Evolutionary conservation across 257 asterid species (phyloP).

Genomic region (Solanum paucissectum): DNA sequence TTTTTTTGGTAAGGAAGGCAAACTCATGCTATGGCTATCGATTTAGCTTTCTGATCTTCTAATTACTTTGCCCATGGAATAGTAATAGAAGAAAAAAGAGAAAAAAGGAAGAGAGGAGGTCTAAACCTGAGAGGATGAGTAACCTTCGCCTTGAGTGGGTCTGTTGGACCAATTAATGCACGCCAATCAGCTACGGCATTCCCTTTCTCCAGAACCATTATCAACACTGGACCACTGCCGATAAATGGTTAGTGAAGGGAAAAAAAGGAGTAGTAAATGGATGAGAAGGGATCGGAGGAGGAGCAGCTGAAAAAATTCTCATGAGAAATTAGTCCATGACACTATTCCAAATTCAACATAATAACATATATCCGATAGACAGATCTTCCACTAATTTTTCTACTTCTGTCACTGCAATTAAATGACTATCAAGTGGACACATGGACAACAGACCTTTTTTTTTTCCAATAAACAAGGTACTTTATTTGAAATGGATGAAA

Average conservation of each 20-base stretch:
- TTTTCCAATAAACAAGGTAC: not conserved
- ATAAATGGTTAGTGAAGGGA: not conserved
- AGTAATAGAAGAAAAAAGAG: not conserved
- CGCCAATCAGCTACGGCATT: conserved; percentile 88
- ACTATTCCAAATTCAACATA: not conserved
- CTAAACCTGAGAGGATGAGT: conserved; percentile 73
- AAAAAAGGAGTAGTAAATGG: not conserved
- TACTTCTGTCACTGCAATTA: not conserved
- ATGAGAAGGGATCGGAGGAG: not conserved
- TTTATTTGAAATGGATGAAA: not conserved
- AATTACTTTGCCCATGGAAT: not conserved
- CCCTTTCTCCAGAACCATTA: conserved; percentile 72
- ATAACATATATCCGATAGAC: not conserved
- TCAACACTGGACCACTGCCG: conserved; percentile 60
- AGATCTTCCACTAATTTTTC: not conserved
- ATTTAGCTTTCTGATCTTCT: not conserved
- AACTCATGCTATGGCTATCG: not conserved
- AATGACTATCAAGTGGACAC: not conserved
- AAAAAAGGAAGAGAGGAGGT: not conserved
- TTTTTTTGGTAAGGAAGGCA: not conserved
- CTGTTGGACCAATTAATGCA: conserved; percentile 79
- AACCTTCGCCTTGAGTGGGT: conserved; percentile 50
- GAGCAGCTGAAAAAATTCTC: not conserved
- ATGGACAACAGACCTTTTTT: not conserved
- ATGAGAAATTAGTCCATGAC: not conserved